Percentiles rank a stretch among this genome's conserved stretches.
phyloP scores from a whole-genome alignment of 1,284 basidiomycete genomes.

The Cystobasidium slooffiae region DNA sequence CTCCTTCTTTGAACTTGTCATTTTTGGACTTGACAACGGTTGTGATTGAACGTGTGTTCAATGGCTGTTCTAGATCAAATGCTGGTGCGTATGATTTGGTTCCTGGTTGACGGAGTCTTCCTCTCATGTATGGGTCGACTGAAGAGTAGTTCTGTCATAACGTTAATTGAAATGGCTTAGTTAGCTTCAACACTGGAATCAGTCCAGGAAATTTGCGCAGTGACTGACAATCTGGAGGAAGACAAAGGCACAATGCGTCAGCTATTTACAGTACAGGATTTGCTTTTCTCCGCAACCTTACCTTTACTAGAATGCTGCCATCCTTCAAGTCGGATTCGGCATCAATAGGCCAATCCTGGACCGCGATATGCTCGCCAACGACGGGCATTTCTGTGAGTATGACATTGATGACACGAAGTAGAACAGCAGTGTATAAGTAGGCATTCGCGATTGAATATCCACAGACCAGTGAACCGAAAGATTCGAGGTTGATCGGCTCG shows the following conservation, averaged over 20 bases:
- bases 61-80: slow-evolving; percentile 45
- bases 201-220: no score
- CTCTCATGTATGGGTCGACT: slow-evolving; percentile 45
- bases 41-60: slow-evolving; percentile 47
- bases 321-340: slow-evolving; percentile 62
- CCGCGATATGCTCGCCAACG: slow-evolving; percentile 58
- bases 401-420: background rate
- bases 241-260: background rate
- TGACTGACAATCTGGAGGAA: slow-evolving; percentile 14
- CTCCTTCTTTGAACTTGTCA: slow-evolving; percentile 42
- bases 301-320: slow-evolving; percentile 64
- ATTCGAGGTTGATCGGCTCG: no score
- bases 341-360: slow-evolving; percentile 62
- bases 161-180: background rate
- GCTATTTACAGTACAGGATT: slow-evolving; percentile 43
- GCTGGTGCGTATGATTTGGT: slow-evolving; percentile 49
- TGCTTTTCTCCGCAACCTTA: slow-evolving; percentile 56
- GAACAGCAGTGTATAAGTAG: no score
- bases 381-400: slow-evolving; percentile 23
- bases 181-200: background rate
- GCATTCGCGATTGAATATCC: no score
- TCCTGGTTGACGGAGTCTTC: slow-evolving; percentile 45
- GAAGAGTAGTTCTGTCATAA: slow-evolving; percentile 12
- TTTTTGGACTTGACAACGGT: slow-evolving; percentile 47
- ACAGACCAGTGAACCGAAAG: no score